Evolutionary conservation across 2,329 filamentous ascomycete species (phyloP).

Genomic region (Colletotrichum sp.): DNA sequence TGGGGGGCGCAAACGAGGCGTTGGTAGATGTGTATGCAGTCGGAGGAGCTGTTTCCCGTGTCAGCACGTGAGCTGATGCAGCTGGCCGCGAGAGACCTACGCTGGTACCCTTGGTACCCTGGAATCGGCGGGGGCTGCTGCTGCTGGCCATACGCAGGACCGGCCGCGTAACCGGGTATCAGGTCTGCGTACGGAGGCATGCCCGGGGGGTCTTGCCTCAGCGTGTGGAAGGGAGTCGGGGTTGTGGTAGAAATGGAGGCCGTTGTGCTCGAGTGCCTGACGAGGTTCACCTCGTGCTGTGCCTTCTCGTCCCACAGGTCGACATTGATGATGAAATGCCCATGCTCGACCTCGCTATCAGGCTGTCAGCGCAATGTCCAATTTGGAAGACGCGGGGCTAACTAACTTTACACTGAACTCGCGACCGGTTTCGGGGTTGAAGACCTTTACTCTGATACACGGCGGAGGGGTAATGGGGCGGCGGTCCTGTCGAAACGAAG

Average conservation of each 20-base stretch:
- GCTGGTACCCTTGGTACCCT: slow-evolving; percentile 6
- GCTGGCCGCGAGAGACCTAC: neutral
- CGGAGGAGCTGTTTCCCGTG: neutral
- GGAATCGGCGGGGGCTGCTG: neutral
- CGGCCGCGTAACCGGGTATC: slow-evolving; percentile 4
- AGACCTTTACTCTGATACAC: slow-evolving; percentile 83
- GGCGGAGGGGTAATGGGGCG: slow-evolving; percentile 95
- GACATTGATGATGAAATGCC: slow-evolving; percentile 65
- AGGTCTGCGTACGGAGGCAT: slow-evolving; percentile 25
- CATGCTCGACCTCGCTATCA: slow-evolving; percentile 61
- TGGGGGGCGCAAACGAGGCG: slow-evolving; percentile 38
- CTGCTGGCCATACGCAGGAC: slow-evolving; percentile 9
- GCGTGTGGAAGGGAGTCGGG: slow-evolving; percentile 70
- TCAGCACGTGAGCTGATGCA: neutral
- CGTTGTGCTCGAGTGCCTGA: slow-evolving; percentile 66
- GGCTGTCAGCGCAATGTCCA: slow-evolving; percentile 28
- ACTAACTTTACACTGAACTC: slow-evolving; percentile 85
- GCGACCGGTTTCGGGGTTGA: slow-evolving; percentile 74
- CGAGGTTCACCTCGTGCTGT: slow-evolving; percentile 68
- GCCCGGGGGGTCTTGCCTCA: slow-evolving; percentile 1
- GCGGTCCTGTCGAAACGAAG: slow-evolving; percentile 71
- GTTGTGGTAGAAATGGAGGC: slow-evolving; percentile 85
- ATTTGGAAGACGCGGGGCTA: neutral
- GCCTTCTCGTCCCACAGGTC: slow-evolving; percentile 73
- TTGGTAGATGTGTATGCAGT: slow-evolving; percentile 21